A percentile compares a stretch with the other conserved stretches of the same genome.
Evolutionary conservation across 495 filamentous ascomycete species (phyloP).

Genomic region (Cercophora sp.): DNA sequence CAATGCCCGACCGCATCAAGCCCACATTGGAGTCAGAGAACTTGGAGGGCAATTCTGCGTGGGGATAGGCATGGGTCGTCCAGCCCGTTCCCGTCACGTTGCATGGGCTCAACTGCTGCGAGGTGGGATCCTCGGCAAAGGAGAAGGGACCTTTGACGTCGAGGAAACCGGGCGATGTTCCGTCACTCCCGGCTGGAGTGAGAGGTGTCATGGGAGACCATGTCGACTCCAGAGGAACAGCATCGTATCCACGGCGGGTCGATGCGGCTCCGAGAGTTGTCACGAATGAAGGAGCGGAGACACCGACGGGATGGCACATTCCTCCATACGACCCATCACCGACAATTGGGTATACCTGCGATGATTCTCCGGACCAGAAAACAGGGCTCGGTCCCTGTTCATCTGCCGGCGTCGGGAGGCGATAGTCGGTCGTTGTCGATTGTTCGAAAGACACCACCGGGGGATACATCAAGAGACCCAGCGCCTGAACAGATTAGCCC

Average conservation of each 20-base stretch:
- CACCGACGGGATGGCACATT: background rate
- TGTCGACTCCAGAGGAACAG: background rate
- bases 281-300: background rate
- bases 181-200: background rate
- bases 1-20: too few relatives aligned
- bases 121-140: background rate
- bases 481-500: too few relatives aligned
- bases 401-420: background rate
- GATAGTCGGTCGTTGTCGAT: background rate
- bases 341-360: too few relatives aligned
- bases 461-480: too few relatives aligned
- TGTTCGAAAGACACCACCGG: too few relatives aligned
- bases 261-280: background rate
- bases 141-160: background rate
- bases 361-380: background rate
- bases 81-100: too few relatives aligned
- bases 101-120: background rate
- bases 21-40: too few relatives aligned
- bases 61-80: too few relatives aligned
- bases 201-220: slow-evolving; percentile 1
- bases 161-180: background rate
- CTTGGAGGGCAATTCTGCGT: too few relatives aligned
- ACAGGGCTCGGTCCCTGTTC: background rate
- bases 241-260: background rate
- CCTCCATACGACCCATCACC: too few relatives aligned